Evolutionary conservation across 75 land plant genomes (phyloP).

Genomic region (Pinus taeda): DNA sequence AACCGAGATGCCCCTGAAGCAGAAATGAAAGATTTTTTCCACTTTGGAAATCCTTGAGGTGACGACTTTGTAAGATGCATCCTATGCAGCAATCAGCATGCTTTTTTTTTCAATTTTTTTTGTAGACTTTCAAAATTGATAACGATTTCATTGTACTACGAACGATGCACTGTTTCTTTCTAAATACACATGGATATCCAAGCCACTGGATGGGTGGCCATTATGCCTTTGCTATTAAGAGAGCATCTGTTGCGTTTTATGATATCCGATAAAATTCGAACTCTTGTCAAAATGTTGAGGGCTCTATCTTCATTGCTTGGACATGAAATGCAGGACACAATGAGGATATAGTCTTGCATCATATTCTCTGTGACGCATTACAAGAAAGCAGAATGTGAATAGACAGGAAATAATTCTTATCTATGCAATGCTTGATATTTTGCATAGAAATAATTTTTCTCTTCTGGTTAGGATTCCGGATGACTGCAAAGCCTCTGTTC

Average conservation of each 20-base stretch:
- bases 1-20: background rate
- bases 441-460: background rate
- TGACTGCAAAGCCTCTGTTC: background rate
- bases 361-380: background rate
- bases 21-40: background rate
- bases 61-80: background rate
- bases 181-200: background rate
- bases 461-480: background rate
- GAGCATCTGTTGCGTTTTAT: background rate
- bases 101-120: background rate
- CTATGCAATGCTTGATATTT: background rate
- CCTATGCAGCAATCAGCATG: too few species aligned
- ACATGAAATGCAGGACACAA: background rate
- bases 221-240: background rate
- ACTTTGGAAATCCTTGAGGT: constrained; percentile 1
- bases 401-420: background rate
- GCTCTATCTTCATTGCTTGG: constrained; percentile 2
- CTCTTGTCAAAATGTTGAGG: background rate
- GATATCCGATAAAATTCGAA: background rate
- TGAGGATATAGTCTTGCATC: background rate
- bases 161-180: too few species aligned
- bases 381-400: background rate
- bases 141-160: too few species aligned
- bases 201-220: background rate
- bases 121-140: background rate